Percentiles rank a stretch among this genome's conserved stretches.
Evolutionary conservation across 352 stramenopile species (phyloP).

Genomic region (Pythium aristosporum): DNA sequence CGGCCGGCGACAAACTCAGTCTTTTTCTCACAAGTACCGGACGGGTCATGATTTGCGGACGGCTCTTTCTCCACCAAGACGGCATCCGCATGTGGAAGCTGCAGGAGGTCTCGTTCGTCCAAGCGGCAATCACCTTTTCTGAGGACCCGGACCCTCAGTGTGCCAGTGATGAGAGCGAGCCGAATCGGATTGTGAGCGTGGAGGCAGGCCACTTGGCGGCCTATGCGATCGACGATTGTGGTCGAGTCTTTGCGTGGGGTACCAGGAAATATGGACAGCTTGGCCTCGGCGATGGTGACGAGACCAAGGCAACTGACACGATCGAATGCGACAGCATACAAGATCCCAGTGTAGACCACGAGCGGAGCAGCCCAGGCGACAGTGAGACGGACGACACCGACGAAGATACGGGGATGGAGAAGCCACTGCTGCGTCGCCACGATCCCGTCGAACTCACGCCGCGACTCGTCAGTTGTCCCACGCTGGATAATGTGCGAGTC

Average conservation of each 20-base stretch:
- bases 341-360: neutral
- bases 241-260: slow-evolving; percentile 59
- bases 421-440: neutral
- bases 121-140: neutral
- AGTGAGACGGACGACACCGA: neutral
- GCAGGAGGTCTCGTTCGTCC: slow-evolving; percentile 27
- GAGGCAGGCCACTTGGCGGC: slow-evolving; percentile 51
- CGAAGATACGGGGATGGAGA: neutral
- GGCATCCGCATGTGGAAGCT: slow-evolving; percentile 56
- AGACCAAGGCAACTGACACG: neutral
- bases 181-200: slow-evolving; percentile 34
- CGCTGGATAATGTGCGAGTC: slow-evolving; percentile 25
- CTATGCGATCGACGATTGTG: slow-evolving; percentile 56
- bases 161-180: neutral
- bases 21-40: slow-evolving; percentile 57
- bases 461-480: neutral
- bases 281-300: slow-evolving; percentile 34
- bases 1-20: slow-evolving; percentile 55
- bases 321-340: neutral
- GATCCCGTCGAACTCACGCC: slow-evolving; percentile 20
- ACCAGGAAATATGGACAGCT: slow-evolving; percentile 54
- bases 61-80: slow-evolving; percentile 55
- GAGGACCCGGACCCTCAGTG: neutral
- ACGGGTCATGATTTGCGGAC: slow-evolving; percentile 46
- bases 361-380: neutral